Percentiles rank a stretch among this genome's conserved stretches.
Evolutionary conservation across 2,329 filamentous ascomycete species (phyloP).

Genomic region (Nakataea oryzae): DNA sequence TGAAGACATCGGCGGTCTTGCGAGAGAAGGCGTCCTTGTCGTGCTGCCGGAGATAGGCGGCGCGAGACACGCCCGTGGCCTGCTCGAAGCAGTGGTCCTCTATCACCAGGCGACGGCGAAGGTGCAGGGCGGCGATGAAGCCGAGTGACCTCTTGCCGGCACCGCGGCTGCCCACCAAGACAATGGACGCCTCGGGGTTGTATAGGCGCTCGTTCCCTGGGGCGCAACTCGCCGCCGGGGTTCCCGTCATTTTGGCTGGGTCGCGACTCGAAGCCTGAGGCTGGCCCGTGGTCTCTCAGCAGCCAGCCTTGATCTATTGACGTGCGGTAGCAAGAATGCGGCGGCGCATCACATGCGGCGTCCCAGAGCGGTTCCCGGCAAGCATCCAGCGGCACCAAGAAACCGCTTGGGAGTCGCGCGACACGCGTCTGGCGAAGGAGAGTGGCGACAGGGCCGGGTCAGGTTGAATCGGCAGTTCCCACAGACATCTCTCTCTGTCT

Average conservation of each 20-base stretch:
- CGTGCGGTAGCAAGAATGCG: neutral
- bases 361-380: no score
- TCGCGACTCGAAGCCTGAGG: neutral
- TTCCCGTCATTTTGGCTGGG: conserved; percentile 5
- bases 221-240: conserved; percentile 7
- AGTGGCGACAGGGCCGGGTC: neutral
- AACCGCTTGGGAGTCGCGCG: neutral
- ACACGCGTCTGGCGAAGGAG: neutral
- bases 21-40: conserved; percentile 51
- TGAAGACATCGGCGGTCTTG: conserved; percentile 51
- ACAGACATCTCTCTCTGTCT: neutral
- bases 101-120: conserved; percentile 56
- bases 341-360: no score
- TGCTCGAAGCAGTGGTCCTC: conserved; percentile 59
- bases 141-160: conserved; percentile 64
- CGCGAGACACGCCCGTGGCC: conserved; percentile 48
- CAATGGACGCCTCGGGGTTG: conserved; percentile 52
- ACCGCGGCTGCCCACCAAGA: conserved; percentile 60
- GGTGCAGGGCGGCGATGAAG: conserved; percentile 60
- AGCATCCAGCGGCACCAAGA: no score
- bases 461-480: neutral
- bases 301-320: neutral
- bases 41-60: conserved; percentile 48
- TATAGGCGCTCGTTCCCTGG: conserved; percentile 33
- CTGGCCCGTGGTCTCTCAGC: neutral